Evolutionary conservation across 2,329 filamentous ascomycete species (phyloP).

Genomic region (Zymoseptoria passerinii): DNA sequence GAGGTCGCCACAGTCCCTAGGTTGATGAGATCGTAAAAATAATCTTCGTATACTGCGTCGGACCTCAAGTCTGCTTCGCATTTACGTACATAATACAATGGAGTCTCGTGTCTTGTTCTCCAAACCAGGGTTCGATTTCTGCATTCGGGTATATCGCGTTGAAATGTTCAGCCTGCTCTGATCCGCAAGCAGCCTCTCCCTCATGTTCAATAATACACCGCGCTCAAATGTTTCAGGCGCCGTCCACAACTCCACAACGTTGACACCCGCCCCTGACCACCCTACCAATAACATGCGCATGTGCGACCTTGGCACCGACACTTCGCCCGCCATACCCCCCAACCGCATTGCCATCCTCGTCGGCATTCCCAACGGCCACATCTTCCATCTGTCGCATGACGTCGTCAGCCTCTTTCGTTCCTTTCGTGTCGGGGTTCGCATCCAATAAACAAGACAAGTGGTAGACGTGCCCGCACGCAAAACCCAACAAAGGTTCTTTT

Average conservation of each 20-base stretch:
- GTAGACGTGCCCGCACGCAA: slow-evolving; percentile 74
- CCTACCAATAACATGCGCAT: slow-evolving; percentile 68
- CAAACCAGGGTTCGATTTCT: background rate
- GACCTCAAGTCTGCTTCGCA: background rate
- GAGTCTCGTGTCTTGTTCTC: background rate
- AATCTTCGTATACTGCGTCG: background rate
- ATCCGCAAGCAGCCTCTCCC: background rate
- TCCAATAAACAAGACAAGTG: slow-evolving; percentile 65
- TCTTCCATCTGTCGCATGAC: slow-evolving; percentile 37
- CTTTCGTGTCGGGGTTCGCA: slow-evolving; percentile 28
- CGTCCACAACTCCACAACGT: slow-evolving; percentile 9
- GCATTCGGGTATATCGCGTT: background rate
- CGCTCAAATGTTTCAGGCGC: background rate
- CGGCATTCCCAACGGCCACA: slow-evolving; percentile 33
- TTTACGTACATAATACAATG: background rate
- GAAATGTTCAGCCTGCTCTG: background rate
- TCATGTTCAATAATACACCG: background rate
- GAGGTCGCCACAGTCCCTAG: background rate
- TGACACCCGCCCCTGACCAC: slow-evolving; percentile 31
- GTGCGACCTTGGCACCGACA: slow-evolving; percentile 79
- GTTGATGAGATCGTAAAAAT: background rate
- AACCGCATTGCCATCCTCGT: slow-evolving; percentile 30
- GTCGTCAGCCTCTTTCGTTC: slow-evolving; percentile 22
- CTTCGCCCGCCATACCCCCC: slow-evolving; percentile 42
- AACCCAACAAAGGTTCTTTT: slow-evolving; percentile 66